phyloP scores from a whole-genome alignment of 2,329 filamentous ascomycete species.

The Pseudohalonectria lignicola region DNA sequence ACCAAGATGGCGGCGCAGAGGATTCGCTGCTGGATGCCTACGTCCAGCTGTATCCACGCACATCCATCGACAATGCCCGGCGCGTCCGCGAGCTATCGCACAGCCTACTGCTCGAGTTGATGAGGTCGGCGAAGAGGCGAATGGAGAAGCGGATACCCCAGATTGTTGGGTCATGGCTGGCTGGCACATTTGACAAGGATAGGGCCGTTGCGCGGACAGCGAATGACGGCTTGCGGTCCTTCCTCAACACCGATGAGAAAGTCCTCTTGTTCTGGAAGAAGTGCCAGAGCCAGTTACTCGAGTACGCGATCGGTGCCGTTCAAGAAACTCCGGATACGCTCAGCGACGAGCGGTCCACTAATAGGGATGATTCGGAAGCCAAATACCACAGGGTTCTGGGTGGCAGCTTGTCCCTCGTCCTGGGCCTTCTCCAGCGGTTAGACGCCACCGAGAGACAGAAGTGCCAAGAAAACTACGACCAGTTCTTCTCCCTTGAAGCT shows the following conservation, averaged over 20 bases:
- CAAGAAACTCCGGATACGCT: constrained; percentile 72
- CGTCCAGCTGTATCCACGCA: constrained; percentile 80
- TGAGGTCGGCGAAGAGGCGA: constrained; percentile 61
- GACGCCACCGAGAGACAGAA: constrained; percentile 44
- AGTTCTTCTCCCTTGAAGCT: constrained; percentile 53
- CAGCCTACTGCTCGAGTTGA: constrained; percentile 52
- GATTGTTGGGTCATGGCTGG: constrained; percentile 81
- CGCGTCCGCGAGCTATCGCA: constrained; percentile 84
- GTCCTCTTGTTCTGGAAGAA: constrained; percentile 64
- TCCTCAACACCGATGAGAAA: constrained; percentile 76
- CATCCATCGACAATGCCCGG: constrained; percentile 81
- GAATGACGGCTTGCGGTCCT: constrained; percentile 60
- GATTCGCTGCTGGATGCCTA: constrained; percentile 84
- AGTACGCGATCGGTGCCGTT: constrained; percentile 71
- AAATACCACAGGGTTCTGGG: constrained; percentile 72
- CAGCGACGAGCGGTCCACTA: constrained; percentile 81
- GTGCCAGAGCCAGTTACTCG: constrained; percentile 70
- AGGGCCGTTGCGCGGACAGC: constrained; percentile 66
- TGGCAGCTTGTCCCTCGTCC: constrained; percentile 41
- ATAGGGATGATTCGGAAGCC: constrained; percentile 69
- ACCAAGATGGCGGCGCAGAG: not conserved
- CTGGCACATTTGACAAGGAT: constrained; percentile 80
- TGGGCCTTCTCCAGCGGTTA: constrained; percentile 39
- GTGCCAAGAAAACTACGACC: constrained; percentile 49
- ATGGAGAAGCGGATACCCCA: constrained; percentile 71